Evolutionary conservation across 2,329 filamentous ascomycete genomes (phyloP).

Genomic region (Colletotrichum zoysiae): DNA sequence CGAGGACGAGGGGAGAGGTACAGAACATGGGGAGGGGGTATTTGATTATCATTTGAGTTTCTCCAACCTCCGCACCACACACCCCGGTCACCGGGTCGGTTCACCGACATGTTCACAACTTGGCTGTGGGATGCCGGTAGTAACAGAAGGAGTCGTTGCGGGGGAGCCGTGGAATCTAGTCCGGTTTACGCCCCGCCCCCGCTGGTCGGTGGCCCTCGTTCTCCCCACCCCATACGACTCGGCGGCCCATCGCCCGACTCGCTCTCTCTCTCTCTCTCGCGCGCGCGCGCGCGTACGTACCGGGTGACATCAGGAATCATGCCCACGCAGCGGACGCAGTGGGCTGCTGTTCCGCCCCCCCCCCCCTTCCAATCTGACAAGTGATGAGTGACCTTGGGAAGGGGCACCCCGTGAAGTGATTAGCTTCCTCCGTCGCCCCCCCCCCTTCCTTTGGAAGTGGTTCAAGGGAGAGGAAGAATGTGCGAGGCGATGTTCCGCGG

Average conservation of each 20-base stretch:
- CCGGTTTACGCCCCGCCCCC: conserved; percentile 16
- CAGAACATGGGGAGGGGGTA: not conserved
- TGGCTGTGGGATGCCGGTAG: not conserved
- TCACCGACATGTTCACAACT: not conserved
- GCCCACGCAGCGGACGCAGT: not conserved
- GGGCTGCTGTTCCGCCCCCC: not conserved
- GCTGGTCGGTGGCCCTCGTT: not conserved
- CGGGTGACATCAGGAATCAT: not conserved
- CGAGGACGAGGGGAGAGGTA: not conserved
- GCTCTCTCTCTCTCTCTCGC: too few relatives aligned
- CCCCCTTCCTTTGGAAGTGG: not conserved
- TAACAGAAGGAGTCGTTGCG: not conserved
- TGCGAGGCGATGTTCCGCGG: not conserved
- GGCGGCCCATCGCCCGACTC: too few relatives aligned
- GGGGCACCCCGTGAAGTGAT: not conserved
- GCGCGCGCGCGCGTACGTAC: not conserved
- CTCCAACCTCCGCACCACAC: not conserved
- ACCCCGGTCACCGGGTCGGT: conserved; percentile 3
- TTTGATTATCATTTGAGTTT: not conserved
- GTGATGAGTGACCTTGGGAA: not conserved
- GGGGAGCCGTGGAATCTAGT: not conserved
- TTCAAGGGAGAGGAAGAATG: not conserved
- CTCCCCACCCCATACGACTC: not conserved
- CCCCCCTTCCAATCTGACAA: not conserved
- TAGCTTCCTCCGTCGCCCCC: not conserved